Evolutionary conservation across 345 rosid species (phyloP), one percentile per base, ranked within the genome.

Genomic region (Rhizophora apiculata): DNA sequence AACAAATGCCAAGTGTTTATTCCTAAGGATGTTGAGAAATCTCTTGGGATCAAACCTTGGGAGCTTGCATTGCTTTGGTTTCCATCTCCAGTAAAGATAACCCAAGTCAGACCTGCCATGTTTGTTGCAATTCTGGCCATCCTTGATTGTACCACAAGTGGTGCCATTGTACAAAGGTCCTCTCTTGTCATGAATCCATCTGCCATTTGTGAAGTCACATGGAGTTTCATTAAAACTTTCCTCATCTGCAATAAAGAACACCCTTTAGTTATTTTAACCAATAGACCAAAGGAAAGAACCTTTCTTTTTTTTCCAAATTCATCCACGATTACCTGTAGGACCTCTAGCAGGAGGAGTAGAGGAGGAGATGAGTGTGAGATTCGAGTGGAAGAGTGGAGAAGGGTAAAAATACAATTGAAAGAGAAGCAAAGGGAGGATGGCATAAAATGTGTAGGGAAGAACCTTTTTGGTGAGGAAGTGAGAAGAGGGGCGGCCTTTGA

Each of bases 61-160:
- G 21, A 95, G 91, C 43, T 79, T 67, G 76, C 98, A 95, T 55
- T 76, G 80, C 27, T 70, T 79, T 29, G 99, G 98, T 72, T 81
- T 83, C 99, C 98, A 95, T 82, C 87, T 90, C 99, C 96, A 92
- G 31, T 80, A 83, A 59, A 95, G 97, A 79, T 85, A 95, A 72
- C 78, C 92, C 60, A 74, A 34, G 63, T 95, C 96, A 1, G 96
- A 91, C 80, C 98, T 90, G 1, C 98, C 99, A 68, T 92, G 96
- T 59, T 81, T 37, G 68, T 85, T 81, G 74, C 99, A 95, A 55
- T 86, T 90, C 72, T 95, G 99, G 59, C 96, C 94, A 20, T 85
- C 86, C 74, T 92, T 90, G 73, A 95, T 95, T 32, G 91, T 86
- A 51, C 88, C 88, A 36, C 99, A 95, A 65, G 85, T 81, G 5